Conservation (phyloP, 495 filamentous ascomycete genomes). For the Xylaria intraflava region DNA sequence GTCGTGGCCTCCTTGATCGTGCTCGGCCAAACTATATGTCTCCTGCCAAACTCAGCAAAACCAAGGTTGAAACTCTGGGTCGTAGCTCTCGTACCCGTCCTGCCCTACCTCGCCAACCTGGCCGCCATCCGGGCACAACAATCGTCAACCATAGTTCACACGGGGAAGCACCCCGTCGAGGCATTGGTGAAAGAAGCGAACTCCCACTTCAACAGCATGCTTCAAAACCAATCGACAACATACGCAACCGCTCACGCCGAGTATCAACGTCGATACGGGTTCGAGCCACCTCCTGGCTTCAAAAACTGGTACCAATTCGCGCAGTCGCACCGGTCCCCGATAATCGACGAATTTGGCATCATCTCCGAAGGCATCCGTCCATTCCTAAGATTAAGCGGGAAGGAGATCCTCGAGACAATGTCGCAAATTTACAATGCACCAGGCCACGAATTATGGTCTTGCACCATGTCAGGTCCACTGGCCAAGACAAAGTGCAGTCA, state of each 20-base stretch:
- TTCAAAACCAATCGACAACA: slow-evolving; percentile 41
- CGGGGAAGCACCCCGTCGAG: slow-evolving; percentile 40
- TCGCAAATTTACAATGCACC: not conserved
- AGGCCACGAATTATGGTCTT: slow-evolving; percentile 23
- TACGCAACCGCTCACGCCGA: slow-evolving; percentile 39
- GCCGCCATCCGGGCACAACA: slow-evolving; percentile 2
- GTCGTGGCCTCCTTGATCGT: slow-evolving; percentile 15
- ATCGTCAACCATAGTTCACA: not conserved
- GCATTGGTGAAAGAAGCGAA: slow-evolving; percentile 36
- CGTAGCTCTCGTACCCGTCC: slow-evolving; percentile 11
- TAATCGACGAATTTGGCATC: slow-evolving; percentile 68
- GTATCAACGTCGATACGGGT: slow-evolving; percentile 47
- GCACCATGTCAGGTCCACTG: slow-evolving; percentile 11
- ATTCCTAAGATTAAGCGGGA: slow-evolving; percentile 23
- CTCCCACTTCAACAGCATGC: slow-evolving; percentile 28
- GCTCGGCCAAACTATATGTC: slow-evolving; percentile 15
- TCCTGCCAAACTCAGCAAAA: slow-evolving; percentile 18
- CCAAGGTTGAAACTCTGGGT: slow-evolving; percentile 12
- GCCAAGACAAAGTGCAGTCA: slow-evolving; percentile 23
- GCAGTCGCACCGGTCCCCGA: slow-evolving; percentile 45
- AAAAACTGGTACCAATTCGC: slow-evolving; percentile 64
- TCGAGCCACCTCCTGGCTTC: slow-evolving; percentile 53
- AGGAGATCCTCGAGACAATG: slow-evolving; percentile 16
- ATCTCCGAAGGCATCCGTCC: slow-evolving; percentile 25
- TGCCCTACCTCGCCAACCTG: slow-evolving; percentile 17